These are phyloP conservation scores for Physaria fendleri DNA, from an alignment of 345 rosid species.

Conservation along the genomic window DNA sequence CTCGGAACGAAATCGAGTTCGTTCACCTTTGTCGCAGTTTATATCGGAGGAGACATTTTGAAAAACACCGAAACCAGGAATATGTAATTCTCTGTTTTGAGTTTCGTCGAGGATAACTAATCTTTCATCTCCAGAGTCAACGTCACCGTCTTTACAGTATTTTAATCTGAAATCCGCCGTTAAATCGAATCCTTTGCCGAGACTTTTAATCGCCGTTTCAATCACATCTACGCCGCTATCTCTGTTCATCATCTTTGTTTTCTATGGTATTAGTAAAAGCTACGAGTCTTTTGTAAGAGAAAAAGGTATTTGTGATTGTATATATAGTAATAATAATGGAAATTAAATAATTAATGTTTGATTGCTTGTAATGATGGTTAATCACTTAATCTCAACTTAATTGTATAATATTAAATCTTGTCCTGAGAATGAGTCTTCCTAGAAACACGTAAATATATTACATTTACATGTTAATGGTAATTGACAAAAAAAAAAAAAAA, in stretches of 20 bases:
- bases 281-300: background rate
- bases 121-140: constrained; percentile 41
- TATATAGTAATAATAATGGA: background rate
- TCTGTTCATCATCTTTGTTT: constrained; percentile 25
- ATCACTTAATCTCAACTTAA: constrained; percentile 21
- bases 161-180: constrained; percentile 72
- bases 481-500: too few relatives aligned
- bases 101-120: constrained; percentile 53
- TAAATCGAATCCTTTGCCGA: constrained; percentile 86
- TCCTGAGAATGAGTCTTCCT: constrained; percentile 11
- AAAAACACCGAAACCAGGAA: constrained; percentile 62
- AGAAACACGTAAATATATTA: constrained; percentile 5
- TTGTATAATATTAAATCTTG: background rate
- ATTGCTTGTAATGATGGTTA: constrained; percentile 14
- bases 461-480: too few relatives aligned
- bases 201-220: constrained; percentile 54
- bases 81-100: constrained; percentile 37
- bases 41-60: constrained; percentile 60
- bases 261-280: background rate
- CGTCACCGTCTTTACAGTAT: constrained; percentile 59
- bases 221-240: constrained; percentile 32
- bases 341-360: background rate
- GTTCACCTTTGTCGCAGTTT: constrained; percentile 87
- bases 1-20: constrained; percentile 57
- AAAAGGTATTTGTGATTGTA: background rate